These are phyloP conservation scores for Suhomyces chickasaworum DNA, from an alignment of 1,139 yeast genomes.

Conservation along the genomic window DNA sequence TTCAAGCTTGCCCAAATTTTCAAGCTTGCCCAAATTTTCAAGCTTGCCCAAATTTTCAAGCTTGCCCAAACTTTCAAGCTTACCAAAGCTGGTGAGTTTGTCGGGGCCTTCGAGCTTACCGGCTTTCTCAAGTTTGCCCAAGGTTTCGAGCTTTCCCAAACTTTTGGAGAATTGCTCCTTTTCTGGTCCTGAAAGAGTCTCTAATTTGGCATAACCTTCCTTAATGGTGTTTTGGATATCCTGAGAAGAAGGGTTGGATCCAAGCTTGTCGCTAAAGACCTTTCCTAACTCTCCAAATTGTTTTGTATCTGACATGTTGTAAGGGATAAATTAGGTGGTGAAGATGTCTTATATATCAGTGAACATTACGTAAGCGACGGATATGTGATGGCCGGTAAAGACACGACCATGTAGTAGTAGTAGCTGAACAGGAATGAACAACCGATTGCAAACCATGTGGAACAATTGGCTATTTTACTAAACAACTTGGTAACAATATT, in stretches of 20 bases:
- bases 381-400: constrained; percentile 3
- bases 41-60: too few relatives aligned
- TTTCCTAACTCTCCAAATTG: constrained; percentile 32
- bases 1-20: too few relatives aligned
- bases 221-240: constrained; percentile 14
- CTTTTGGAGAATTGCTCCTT: constrained; percentile 15
- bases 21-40: too few relatives aligned
- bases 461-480: too few relatives aligned
- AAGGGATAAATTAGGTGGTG: background rate
- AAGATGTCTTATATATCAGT: too few relatives aligned
- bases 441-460: too few relatives aligned
- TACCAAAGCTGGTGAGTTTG: background rate
- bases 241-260: constrained; percentile 13
- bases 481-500: too few relatives aligned
- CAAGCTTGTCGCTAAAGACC: constrained; percentile 17
- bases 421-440: too few relatives aligned
- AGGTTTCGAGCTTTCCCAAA: constrained; percentile 15
- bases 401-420: background rate
- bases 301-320: constrained; percentile 10
- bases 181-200: constrained; percentile 12
- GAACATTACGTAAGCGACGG: too few relatives aligned
- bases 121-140: constrained; percentile 13
- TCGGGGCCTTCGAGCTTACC: constrained; percentile 1
- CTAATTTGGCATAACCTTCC: constrained; percentile 17
- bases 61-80: constrained; percentile 12